Evolutionary conservation across 176 grass and related monocot species (phyloP).

Genomic region (Otatea glauca): DNA sequence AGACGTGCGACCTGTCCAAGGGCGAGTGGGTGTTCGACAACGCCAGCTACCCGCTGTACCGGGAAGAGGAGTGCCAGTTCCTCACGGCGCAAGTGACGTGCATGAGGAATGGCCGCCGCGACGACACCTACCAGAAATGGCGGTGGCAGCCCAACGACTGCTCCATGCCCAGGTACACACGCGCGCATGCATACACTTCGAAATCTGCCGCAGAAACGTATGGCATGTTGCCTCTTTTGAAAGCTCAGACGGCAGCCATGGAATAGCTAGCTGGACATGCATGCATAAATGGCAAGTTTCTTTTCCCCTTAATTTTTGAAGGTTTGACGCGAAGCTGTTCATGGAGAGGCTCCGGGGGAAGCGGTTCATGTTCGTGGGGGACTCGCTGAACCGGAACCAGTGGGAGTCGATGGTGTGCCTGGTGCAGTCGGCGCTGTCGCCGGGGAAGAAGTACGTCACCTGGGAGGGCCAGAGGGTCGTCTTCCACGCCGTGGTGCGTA

Average conservation of each 20-base stretch:
- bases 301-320: not conserved
- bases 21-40: slow-evolving; percentile 83
- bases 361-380: slow-evolving; percentile 89
- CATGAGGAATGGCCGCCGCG: slow-evolving; percentile 84
- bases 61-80: slow-evolving; percentile 75
- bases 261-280: not conserved
- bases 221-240: not conserved
- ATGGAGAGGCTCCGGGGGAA: slow-evolving; percentile 72
- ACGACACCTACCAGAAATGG: slow-evolving; percentile 90
- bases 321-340: slow-evolving; percentile 82
- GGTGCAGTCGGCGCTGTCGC: slow-evolving; percentile 59
- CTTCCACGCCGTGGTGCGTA: slow-evolving; percentile 72
- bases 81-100: slow-evolving; percentile 85
- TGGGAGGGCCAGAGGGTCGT: slow-evolving; percentile 76
- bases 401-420: slow-evolving; percentile 99
- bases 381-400: slow-evolving; percentile 90
- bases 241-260: not conserved
- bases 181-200: not conserved
- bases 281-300: not conserved
- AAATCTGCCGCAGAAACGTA: not conserved
- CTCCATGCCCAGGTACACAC: slow-evolving; percentile 64
- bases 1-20: slow-evolving; percentile 71
- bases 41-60: slow-evolving; percentile 75
- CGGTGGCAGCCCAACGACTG: slow-evolving; percentile 84
- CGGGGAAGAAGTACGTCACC: slow-evolving; percentile 74